Evolutionary conservation across 345 rosid species (phyloP).

Genomic region (Hypericum perforatum): DNA sequence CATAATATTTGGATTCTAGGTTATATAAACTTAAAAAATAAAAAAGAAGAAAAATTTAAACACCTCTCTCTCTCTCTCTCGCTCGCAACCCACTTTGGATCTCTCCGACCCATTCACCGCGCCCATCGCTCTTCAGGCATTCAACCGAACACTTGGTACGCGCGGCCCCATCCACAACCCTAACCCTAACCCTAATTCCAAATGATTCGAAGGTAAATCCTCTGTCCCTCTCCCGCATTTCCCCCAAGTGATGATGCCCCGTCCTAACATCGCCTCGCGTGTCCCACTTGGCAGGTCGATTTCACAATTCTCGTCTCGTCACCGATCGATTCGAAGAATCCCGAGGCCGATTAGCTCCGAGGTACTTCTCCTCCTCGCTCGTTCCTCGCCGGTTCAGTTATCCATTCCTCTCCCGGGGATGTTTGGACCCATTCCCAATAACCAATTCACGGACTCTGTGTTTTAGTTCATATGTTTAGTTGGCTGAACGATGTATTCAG

Average conservation of each 20-base stretch:
- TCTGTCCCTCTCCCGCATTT: neutral
- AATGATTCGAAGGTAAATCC: conserved; percentile 27
- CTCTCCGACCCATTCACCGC: neutral
- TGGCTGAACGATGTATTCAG: no score
- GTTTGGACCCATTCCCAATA: neutral
- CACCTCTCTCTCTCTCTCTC: neutral
- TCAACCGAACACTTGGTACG: conserved; percentile 16
- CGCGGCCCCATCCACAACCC: neutral
- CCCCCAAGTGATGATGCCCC: neutral
- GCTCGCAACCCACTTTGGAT: neutral
- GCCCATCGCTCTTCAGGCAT: conserved; percentile 6
- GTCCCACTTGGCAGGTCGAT: conserved; percentile 41
- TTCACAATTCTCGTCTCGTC: conserved; percentile 47
- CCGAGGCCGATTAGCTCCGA: conserved; percentile 33
- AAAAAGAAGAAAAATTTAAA: no score
- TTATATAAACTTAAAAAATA: no score
- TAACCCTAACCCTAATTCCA: neutral
- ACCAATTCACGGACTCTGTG: no score
- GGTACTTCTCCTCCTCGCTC: conserved; percentile 25
- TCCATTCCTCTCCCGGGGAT: neutral
- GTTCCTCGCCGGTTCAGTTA: neutral
- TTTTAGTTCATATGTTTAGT: no score
- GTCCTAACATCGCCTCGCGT: neutral
- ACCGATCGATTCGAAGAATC: conserved; percentile 32
- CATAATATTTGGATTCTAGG: no score